Percentiles rank a stretch among this genome's conserved stretches.
Conservation (phyloP, 106 monocot species). For the Dendrobium nobile region DNA sequence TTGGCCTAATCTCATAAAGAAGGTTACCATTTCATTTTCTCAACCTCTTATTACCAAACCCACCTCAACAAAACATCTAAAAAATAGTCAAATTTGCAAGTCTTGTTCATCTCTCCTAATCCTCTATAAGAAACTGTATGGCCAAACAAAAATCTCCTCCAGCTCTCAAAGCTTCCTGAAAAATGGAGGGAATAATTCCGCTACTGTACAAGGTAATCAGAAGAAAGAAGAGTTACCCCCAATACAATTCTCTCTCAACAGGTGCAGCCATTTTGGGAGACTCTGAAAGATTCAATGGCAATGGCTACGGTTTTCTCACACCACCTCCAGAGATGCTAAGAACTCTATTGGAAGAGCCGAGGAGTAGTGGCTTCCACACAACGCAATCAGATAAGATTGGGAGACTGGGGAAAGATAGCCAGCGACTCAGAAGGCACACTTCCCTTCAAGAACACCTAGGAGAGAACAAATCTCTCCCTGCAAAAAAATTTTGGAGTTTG, state of each 20-base stretch:
- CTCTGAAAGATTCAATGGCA: background rate
- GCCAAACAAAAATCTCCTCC: background rate
- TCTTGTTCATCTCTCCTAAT: background rate
- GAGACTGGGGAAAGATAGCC: background rate
- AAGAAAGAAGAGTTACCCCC: background rate
- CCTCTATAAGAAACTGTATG: background rate
- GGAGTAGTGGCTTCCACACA: background rate
- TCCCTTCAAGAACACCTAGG: background rate
- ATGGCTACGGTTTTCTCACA: background rate
- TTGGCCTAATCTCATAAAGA: too few species aligned
- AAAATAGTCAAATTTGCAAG: background rate
- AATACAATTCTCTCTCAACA: background rate
- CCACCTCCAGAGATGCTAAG: too few species aligned
- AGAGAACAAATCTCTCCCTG: background rate
- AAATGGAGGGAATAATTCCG: conserved; percentile 7
- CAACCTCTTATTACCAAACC: too few species aligned
- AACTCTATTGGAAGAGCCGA: background rate
- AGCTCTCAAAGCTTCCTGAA: background rate
- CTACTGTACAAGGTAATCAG: background rate
- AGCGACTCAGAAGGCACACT: background rate
- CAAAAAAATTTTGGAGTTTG: background rate
- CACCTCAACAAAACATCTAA: background rate
- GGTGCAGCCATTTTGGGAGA: background rate
- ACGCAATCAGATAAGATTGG: background rate
- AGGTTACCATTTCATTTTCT: too few species aligned